Base-by-base conservation (phyloP, 2,329 filamentous ascomycete genomes). In the Talaromyces funiculosus region DNA sequence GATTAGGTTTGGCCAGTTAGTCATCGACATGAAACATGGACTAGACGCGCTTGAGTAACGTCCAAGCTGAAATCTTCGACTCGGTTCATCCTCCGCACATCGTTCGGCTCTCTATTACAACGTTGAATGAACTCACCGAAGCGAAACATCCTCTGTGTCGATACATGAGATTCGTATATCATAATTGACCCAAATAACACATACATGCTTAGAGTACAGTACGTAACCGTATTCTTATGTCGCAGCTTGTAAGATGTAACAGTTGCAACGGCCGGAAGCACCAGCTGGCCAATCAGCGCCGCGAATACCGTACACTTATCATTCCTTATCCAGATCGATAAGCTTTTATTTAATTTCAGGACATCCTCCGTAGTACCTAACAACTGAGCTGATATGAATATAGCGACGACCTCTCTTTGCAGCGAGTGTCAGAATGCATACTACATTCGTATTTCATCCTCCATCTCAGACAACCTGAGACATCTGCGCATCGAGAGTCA, bases 211-310 rank as follows among this genome's bases (percentile, higher is more conserved):
- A 4, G 37, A 7, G 37, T 38, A n/a, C 6, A 38, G 37, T n/a
- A 26, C 29, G 47, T 51, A 51, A 51, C 47, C 20, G 24, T 24
- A 51, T 20, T 40, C 14, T n/a, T 4, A 54, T 35, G 51, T 54
- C 18, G 54, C 37, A 26, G 40, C 22, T 49, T 40, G 40, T 42
- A 22, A 20, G 29, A 62, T 62, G 61, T 62, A 59, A 62, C 61
- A 49, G 61, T 62, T 59, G 61, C 61, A 62, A 45, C 43, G 55
- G 33, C 26, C 5, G 31, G 24, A 7, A 14, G 22, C 10, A 22
- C 40, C 6, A 5, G 10, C 53, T 16, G 42, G 20, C 59, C 59
- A 61, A 61, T 60, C 57, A 60, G 47, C 9, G 5, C 3, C 29
- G n/a, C 12, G 29, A 7, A 16, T 14, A 18, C 47, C 29, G 29